A percentile compares a stretch with the other conserved stretches of the same genome.
Evolutionary conservation across 352 stramenopile genomes (phyloP).

Genomic region (Pythium sp.): DNA sequence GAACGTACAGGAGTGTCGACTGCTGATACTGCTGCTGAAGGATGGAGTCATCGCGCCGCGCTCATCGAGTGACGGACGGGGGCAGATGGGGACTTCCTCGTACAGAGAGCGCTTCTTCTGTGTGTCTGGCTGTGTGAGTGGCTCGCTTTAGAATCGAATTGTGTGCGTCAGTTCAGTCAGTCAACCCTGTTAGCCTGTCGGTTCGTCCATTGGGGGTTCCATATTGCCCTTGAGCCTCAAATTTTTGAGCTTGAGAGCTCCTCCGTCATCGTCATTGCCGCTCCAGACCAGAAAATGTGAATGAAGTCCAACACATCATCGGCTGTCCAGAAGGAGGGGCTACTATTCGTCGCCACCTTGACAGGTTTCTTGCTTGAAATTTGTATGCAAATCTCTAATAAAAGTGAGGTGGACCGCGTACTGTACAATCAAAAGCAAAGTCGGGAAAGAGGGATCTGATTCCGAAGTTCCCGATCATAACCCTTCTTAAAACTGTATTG

Average conservation of each 20-base stretch:
- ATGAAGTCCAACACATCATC: not conserved
- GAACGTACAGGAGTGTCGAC: not conserved
- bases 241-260: no score
- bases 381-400: not conserved
- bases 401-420: not conserved
- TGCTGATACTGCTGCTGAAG: not conserved
- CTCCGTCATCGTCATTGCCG: not conserved
- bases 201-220: no score
- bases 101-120: not conserved
- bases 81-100: not conserved
- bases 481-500: not conserved
- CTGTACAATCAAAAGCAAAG: no score
- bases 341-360: not conserved
- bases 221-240: no score
- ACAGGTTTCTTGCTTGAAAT: not conserved
- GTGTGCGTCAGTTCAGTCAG: not conserved
- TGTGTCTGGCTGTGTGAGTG: not conserved
- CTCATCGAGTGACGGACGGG: slow-evolving; percentile 3
- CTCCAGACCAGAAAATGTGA: not conserved
- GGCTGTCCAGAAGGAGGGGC: not conserved
- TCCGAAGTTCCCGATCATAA: not conserved
- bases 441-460: not conserved
- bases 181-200: not conserved
- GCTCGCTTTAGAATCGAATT: not conserved
- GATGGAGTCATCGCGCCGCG: slow-evolving; percentile 7